A percentile compares a stretch with the other conserved stretches of the same genome.
phyloP scores from a whole-genome alignment of 2,329 filamentous ascomycete species.

The Didymella pinodella region DNA sequence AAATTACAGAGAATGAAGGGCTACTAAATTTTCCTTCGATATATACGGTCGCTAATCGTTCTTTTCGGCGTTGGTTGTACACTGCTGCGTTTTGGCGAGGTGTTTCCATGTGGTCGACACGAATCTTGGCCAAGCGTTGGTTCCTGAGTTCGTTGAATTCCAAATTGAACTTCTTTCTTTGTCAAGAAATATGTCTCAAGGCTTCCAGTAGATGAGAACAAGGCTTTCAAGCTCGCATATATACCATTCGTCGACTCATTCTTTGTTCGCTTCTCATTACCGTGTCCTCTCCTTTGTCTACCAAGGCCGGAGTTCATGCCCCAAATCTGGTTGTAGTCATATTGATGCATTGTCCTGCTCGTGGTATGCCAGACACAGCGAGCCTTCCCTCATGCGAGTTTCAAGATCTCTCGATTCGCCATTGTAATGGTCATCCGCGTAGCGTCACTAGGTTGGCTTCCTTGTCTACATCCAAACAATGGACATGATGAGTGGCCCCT shows the following conservation, averaged over 20 bases:
- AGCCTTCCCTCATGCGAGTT: background rate
- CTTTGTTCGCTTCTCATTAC: background rate
- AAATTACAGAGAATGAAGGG: background rate
- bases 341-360: background rate
- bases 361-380: background rate
- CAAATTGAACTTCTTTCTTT: background rate
- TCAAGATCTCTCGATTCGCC: background rate
- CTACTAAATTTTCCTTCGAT: conserved; percentile 2
- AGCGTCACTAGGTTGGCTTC: background rate
- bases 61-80: background rate
- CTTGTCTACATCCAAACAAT: background rate
- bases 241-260: background rate
- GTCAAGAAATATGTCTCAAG: background rate
- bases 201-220: conserved; percentile 6
- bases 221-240: conserved; percentile 2
- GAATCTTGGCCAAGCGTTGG: background rate
- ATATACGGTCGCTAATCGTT: conserved; percentile 3
- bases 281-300: background rate
- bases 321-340: background rate
- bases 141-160: background rate
- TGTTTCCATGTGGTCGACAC: background rate
- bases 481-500: background rate
- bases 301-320: background rate
- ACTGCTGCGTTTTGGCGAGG: conserved; percentile 3
- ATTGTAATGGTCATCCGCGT: background rate